These are phyloP conservation scores for Teratosphaeria epicoccoides DNA, from an alignment of 2,329 filamentous ascomycete genomes.

Conservation along the genomic window DNA sequence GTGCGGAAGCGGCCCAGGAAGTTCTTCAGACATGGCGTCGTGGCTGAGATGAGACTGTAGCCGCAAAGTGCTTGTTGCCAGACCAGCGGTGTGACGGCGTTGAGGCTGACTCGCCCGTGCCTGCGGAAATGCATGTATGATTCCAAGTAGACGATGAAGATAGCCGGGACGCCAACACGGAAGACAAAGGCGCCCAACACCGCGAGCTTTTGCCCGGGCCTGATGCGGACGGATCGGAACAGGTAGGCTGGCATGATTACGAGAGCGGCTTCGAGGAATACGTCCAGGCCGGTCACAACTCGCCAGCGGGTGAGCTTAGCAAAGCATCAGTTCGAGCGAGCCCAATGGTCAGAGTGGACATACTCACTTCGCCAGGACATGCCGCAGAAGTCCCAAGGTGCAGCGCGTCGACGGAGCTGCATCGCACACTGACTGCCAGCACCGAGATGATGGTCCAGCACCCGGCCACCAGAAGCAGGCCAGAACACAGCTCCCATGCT, in stretches of 20 bases:
- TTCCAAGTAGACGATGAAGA: conserved; percentile 1
- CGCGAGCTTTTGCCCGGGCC: background rate
- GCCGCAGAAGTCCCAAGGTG: too few relatives aligned
- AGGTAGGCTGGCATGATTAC: background rate
- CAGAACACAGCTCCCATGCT: background rate
- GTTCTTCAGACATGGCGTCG: conserved; percentile 1
- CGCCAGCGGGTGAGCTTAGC: background rate
- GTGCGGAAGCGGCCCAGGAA: conserved; percentile 3
- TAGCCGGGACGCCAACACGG: background rate
- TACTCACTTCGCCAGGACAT: too few relatives aligned
- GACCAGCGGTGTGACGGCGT: background rate
- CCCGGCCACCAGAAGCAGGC: background rate
- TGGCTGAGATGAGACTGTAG: background rate
- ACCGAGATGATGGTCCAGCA: background rate
- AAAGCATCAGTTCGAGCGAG: too few relatives aligned
- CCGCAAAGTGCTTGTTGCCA: background rate
- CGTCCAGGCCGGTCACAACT: background rate
- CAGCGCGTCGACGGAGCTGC: background rate
- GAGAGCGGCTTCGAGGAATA: background rate
- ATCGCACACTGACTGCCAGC: background rate
- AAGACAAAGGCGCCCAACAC: background rate
- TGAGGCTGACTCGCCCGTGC: background rate
- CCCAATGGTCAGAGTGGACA: too few relatives aligned
- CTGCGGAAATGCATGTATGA: background rate
- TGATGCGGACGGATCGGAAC: background rate